Evolutionary conservation across 805 yeast species (phyloP).

Genomic region (Candida nanaspora): DNA sequence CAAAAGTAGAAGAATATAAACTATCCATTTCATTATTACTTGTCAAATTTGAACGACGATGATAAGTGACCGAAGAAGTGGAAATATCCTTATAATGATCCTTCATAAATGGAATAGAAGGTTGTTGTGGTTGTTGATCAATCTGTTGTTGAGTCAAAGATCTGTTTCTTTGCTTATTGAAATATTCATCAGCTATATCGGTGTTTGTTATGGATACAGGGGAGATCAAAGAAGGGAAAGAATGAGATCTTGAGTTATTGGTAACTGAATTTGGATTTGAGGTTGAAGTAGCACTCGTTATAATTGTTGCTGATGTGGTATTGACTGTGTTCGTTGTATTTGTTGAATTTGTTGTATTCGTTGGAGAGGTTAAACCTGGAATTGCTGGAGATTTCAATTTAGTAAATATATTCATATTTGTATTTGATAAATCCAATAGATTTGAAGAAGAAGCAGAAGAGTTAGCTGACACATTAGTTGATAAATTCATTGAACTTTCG

Average conservation of each 20-base stretch:
- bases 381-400: too few species aligned
- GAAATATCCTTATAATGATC: not conserved
- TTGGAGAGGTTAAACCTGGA: too few species aligned
- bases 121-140: not conserved
- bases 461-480: too few species aligned
- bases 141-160: not conserved
- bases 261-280: not conserved
- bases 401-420: too few species aligned
- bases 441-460: too few species aligned
- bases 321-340: not conserved
- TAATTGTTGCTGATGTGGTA: not conserved
- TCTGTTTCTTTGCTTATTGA: slow-evolving; percentile 2
- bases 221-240: not conserved
- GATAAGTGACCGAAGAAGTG: not conserved
- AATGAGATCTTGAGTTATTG: not conserved
- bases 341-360: not conserved
- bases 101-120: not conserved
- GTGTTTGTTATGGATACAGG: not conserved
- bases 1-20: not conserved
- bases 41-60: not conserved
- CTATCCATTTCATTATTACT: not conserved
- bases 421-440: too few species aligned
- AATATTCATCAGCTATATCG: slow-evolving; percentile 4
- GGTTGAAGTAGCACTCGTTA: not conserved
- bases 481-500: too few species aligned